Evolutionary conservation across 1,139 yeast genomes (phyloP).

Genomic region (Maudiozyma humilis): DNA sequence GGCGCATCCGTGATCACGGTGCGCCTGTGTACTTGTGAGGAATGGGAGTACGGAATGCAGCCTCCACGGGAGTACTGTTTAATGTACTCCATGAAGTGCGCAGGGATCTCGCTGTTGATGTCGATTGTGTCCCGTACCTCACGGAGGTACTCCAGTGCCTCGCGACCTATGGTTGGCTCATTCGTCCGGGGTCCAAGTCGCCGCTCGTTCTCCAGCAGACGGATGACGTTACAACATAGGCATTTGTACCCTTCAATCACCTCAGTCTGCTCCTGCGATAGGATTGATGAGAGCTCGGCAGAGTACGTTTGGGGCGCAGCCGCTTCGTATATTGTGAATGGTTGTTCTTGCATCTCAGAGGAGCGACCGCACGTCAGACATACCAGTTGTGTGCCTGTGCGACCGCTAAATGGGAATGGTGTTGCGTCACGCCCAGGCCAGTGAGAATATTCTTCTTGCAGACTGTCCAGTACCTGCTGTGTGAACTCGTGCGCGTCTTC

Average conservation of each 20-base stretch:
- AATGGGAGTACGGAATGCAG: slow-evolving; percentile 39
- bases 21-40: slow-evolving; percentile 59
- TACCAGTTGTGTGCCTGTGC: slow-evolving; percentile 53
- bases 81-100: slow-evolving; percentile 39
- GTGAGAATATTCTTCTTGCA: slow-evolving; percentile 55
- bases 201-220: slow-evolving; percentile 35
- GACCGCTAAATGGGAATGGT: slow-evolving; percentile 66
- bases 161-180: slow-evolving; percentile 11
- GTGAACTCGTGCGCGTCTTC: slow-evolving; percentile 94
- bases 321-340: slow-evolving; percentile 65
- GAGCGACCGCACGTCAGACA: slow-evolving; percentile 61
- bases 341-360: slow-evolving; percentile 52
- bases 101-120: slow-evolving; percentile 55
- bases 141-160: slow-evolving; percentile 29
- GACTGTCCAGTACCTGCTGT: slow-evolving; percentile 68
- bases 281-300: slow-evolving; percentile 45
- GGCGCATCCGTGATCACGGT: slow-evolving; percentile 62
- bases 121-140: slow-evolving; percentile 35
- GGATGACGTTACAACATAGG: slow-evolving; percentile 51
- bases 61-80: slow-evolving; percentile 40
- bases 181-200: slow-evolving; percentile 8
- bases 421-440: slow-evolving; percentile 34
- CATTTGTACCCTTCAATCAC: slow-evolving; percentile 77
- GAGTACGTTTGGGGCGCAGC: slow-evolving; percentile 56
- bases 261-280: slow-evolving; percentile 56